Base-by-base conservation (phyloP, 1,284 basidiomycete species). In the Sporisorium reilianum region DNA sequence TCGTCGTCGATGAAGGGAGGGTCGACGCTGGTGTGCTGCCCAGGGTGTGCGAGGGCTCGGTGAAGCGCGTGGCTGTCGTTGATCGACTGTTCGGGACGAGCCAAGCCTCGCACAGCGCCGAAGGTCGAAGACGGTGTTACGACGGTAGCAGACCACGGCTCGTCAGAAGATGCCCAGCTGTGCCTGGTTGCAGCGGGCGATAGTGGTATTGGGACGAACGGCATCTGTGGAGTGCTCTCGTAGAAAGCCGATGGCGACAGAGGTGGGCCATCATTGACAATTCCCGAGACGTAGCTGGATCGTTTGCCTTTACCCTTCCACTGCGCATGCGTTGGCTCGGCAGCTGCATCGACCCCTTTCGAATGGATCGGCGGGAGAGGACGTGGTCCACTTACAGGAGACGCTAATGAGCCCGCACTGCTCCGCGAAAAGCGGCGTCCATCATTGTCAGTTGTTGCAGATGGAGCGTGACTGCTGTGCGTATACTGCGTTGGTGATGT, bases 141-240 rank as follows among this genome's bases (percentile, higher is more conserved):
- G 22, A 56, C 32, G 28, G 56, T 40, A 7, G 60, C 46, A 11
- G 48, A 63, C 52, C 52, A 63, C 1, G 56, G 55, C 4, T 28
- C 60, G 16, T 69, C 66, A 12, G 52, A 22, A 6, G 66, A 57
- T 23, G n/a, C 59, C 66, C 66, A 59, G 53, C 66, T 69, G 25
- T 20, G 12, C n/a, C 66, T 32, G 1, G 34, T 51, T 26, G 51
- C 51, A 7, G 36, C 40, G 5, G 36, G 36, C 2, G 52, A 48
- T 16, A 30, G 22, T 9, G 38, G 28, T 22, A 9, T 9, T 5
- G 54, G 52, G 23, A 20, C 20, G 10, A 20, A 41, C 22, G n/a
- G 34, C 16, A 20, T 20, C 25, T 49, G 40, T 14, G 34, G 11
- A 7, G 26, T 42, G 20, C 16, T 23, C 18, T 55, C 61, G 50